Evolutionary conservation across 352 stramenopile genomes (phyloP).

Genomic region (Aphanomyces euteiches): DNA sequence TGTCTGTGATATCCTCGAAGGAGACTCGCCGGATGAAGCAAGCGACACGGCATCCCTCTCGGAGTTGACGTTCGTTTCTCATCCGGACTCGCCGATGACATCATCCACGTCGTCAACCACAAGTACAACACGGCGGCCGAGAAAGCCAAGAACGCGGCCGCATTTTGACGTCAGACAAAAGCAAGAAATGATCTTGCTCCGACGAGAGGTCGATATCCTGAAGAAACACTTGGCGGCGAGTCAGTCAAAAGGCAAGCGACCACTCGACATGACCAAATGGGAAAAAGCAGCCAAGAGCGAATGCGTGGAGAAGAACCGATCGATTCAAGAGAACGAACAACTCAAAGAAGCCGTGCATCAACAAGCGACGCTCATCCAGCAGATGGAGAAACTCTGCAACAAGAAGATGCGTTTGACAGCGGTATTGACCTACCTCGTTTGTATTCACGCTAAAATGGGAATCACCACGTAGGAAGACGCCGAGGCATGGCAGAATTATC

Average conservation of each 20-base stretch:
- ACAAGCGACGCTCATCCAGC: background rate
- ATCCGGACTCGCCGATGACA: background rate
- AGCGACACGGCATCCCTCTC: background rate
- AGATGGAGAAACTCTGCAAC: background rate
- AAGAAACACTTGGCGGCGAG: background rate
- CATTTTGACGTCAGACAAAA: background rate
- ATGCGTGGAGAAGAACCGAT: background rate
- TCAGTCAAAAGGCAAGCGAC: background rate
- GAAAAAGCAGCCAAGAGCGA: background rate
- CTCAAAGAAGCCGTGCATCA: background rate
- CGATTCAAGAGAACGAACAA: constrained; percentile 1
- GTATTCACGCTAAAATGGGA: too few species aligned
- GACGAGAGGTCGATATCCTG: background rate
- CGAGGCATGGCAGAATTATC: too few species aligned
- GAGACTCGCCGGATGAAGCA: background rate
- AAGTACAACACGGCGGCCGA: background rate
- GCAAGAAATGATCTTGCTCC: background rate
- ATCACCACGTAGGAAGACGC: too few species aligned
- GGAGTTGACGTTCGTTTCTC: background rate
- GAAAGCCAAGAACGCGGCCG: background rate
- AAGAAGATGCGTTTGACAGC: background rate
- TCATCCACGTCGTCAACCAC: background rate
- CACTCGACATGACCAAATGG: background rate
- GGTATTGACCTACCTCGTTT: too few species aligned
- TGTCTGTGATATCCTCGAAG: constrained; percentile 1